Conservation (phyloP, 2,329 filamentous ascomycete genomes). For the Colletotrichum sp. region DNA sequence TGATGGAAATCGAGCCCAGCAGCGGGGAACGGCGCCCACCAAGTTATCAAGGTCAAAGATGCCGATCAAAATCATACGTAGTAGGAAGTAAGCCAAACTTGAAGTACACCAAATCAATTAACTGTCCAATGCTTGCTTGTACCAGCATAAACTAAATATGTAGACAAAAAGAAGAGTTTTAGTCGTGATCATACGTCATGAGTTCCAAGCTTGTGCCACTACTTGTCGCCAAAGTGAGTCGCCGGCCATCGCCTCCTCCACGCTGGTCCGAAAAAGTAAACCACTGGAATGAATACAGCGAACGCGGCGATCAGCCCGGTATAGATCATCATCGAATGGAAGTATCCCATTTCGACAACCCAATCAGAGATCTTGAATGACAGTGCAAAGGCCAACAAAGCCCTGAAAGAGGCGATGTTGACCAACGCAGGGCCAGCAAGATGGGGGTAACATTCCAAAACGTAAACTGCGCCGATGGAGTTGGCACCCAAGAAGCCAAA, state of each 20-base stretch:
- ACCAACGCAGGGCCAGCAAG: constrained; percentile 32
- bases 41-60: rapidly evolving
- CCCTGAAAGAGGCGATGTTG: constrained; percentile 35
- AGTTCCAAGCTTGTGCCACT: not conserved
- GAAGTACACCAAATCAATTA: not conserved
- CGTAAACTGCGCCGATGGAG: constrained; percentile 33
- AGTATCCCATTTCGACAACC: constrained; percentile 29
- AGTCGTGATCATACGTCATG: not conserved
- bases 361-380: constrained; percentile 30
- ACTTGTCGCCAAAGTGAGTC: not conserved
- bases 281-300: constrained; percentile 30
- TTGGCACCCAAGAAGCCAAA: constrained; percentile 31
- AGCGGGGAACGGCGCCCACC: not conserved
- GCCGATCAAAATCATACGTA: not conserved
- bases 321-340: constrained; percentile 32
- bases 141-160: not conserved
- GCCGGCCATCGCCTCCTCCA: constrained; percentile 13
- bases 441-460: constrained; percentile 36
- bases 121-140: not conserved
- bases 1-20: not conserved
- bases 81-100: not conserved
- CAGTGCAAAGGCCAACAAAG: constrained; percentile 33
- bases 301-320: constrained; percentile 34
- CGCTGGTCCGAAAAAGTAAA: constrained; percentile 25
- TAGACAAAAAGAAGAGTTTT: not conserved